Base-by-base conservation (phyloP, 768 basidiomycete genomes). In the Suillus hirtellus region DNA sequence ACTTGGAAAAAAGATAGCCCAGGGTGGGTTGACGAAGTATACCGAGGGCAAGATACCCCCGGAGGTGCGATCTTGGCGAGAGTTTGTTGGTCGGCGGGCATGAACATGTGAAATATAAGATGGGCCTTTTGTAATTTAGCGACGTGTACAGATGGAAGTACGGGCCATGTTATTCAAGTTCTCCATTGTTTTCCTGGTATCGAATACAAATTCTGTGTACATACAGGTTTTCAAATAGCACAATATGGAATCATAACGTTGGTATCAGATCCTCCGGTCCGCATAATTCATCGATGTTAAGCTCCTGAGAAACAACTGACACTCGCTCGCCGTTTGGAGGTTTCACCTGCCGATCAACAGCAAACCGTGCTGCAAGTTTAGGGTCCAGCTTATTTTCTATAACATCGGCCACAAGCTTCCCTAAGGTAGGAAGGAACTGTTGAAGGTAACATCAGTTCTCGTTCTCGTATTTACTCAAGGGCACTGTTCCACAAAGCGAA, bases 51-150 rank as follows among this genome's bases (percentile, higher is more conserved):
- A 81, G 40, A 89, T 96, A 67, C 96, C 96, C 38, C 82, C 89
- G 1, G 96, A 98, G 75, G 95, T 99, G 70, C 85, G 84, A 69
- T 93, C 93, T 38, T 98, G 96, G 96, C 80, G 85, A 63, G 92
- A 96, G 75, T 98, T 93, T 74, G 86, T 95, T 50, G 93, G 93
- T 15, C 78, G 79, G 65, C 83, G 83, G 60, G 89, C 87, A 43
- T 93, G 68, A 82, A 65, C 43, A 44, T 37, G 35, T 34, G 21
- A 27, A 34, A 42, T 47, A 11, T 12, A 15, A 62, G 61, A 27
- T 62, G n/a, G 19, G 35, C 34, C 19, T n/a, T 24, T 24, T 56
- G 55, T 56, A 56, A 56, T 40, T 5, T 56, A 38, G 15, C 15
- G 38, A 38, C 21, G 24, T 38, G 55, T 24, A 56, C 15, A 56